phyloP scores from a whole-genome alignment of 805 yeast species.

The Maudiozyma barnettii region DNA sequence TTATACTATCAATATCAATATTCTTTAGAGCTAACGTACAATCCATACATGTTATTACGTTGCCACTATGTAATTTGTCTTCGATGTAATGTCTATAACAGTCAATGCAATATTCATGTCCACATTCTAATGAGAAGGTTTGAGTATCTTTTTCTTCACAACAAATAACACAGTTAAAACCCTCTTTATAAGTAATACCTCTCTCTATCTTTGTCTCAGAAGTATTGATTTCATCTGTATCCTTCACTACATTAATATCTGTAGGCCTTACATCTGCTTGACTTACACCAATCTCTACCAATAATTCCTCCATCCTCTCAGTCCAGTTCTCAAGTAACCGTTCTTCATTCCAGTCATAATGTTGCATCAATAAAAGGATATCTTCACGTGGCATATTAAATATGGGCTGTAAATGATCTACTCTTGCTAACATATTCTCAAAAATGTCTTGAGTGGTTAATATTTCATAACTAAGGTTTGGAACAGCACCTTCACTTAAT shows the following conservation, averaged over 20 bases:
- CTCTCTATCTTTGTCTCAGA: slow-evolving; percentile 3
- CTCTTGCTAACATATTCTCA: slow-evolving; percentile 22
- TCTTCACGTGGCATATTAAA: slow-evolving; percentile 23
- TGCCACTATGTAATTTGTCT: slow-evolving; percentile 35
- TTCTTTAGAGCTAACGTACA: slow-evolving; percentile 35
- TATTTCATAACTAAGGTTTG: slow-evolving; percentile 23
- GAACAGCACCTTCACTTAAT: slow-evolving; percentile 15
- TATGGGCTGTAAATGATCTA: slow-evolving; percentile 23
- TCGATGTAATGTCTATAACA: slow-evolving; percentile 60
- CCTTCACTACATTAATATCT: neutral
- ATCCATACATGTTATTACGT: slow-evolving; percentile 57
- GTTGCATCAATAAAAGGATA: slow-evolving; percentile 37
- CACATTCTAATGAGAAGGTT: slow-evolving; percentile 52
- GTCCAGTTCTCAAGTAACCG: slow-evolving; percentile 46
- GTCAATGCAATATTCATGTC: slow-evolving; percentile 56
- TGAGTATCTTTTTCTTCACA: slow-evolving; percentile 42
- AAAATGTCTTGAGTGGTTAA: slow-evolving; percentile 28
- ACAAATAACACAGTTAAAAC: slow-evolving; percentile 58
- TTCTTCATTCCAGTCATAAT: slow-evolving; percentile 52
- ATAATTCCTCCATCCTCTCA: slow-evolving; percentile 33
- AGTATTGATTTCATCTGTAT: neutral
- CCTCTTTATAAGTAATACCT: slow-evolving; percentile 13
- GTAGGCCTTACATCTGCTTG: neutral
- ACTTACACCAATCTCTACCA: slow-evolving; percentile 29
- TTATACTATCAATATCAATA: slow-evolving; percentile 34